phyloP scores from a whole-genome alignment of 2,329 filamentous ascomycete species.

The Dothistroma pini region DNA sequence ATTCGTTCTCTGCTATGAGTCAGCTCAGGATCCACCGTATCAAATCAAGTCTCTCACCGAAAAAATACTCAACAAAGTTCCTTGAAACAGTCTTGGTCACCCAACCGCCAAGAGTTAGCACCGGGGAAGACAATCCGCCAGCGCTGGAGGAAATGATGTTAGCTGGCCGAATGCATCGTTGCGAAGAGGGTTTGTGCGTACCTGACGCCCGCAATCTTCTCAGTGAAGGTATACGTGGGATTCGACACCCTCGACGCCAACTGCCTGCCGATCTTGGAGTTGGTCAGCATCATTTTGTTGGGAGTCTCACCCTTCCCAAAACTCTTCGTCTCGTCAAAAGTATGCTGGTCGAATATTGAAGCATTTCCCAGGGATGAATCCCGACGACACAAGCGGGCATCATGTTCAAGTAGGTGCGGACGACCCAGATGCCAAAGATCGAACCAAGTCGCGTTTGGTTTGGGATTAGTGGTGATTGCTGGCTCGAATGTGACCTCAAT shows the following conservation, averaged over 20 bases:
- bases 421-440: neutral
- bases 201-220: constrained; percentile 43
- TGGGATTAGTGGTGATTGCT: neutral
- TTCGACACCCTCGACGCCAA: constrained; percentile 46
- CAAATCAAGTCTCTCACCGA: constrained; percentile 26
- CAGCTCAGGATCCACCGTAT: neutral
- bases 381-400: constrained; percentile 36
- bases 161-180: neutral
- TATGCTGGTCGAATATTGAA: constrained; percentile 50
- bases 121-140: constrained; percentile 49
- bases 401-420: constrained; percentile 1
- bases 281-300: constrained; percentile 42
- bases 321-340: constrained; percentile 45
- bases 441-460: neutral
- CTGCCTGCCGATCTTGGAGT: constrained; percentile 46
- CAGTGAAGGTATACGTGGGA: constrained; percentile 48
- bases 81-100: constrained; percentile 39
- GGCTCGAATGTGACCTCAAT: neutral
- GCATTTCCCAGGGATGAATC: constrained; percentile 53
- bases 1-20: neutral
- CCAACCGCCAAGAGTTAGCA: constrained; percentile 49
- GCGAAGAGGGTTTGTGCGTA: neutral
- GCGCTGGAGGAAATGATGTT: neutral
- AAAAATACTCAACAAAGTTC: constrained; percentile 44
- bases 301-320: constrained; percentile 48